phyloP scores from a whole-genome alignment of 768 basidiomycete species.

The Mrakia frigida region DNA sequence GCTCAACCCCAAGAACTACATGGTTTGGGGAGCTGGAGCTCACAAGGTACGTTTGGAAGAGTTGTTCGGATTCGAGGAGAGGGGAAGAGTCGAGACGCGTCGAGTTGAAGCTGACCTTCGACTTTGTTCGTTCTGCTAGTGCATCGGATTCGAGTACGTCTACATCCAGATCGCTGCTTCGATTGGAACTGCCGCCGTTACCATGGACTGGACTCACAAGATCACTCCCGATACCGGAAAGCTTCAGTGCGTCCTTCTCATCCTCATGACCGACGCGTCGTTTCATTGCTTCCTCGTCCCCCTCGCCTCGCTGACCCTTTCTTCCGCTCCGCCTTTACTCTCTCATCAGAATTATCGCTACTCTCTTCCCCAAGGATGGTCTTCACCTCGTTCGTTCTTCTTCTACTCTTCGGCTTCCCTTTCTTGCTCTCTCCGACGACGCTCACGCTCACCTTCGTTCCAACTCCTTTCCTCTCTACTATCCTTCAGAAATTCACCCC shows the following conservation, averaged over 20 bases:
- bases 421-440: too few species aligned
- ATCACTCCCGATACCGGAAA: conserved; percentile 70
- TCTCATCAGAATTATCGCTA: conserved; percentile 32
- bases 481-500: neutral
- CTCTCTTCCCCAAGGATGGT: conserved; percentile 74
- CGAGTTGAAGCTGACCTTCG: neutral
- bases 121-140: conserved; percentile 22
- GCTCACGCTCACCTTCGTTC: neutral
- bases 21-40: conserved; percentile 90
- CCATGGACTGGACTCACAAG: conserved; percentile 82
- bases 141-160: conserved; percentile 56
- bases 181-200: conserved; percentile 68
- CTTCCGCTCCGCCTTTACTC: neutral
- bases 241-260: conserved; percentile 58
- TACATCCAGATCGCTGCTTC: conserved; percentile 84
- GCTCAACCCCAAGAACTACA: conserved; percentile 83
- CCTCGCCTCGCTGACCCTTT: neutral
- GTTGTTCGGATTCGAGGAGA: neutral
- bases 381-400: conserved; percentile 16
- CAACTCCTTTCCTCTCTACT: neutral
- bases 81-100: too few species aligned
- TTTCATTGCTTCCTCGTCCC: too few species aligned
- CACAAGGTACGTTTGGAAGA: conserved; percentile 49
- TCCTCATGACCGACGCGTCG: neutral
- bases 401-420: neutral